Conservation (phyloP, 805 yeast species). For the Monosporozyma yasuniensis region DNA sequence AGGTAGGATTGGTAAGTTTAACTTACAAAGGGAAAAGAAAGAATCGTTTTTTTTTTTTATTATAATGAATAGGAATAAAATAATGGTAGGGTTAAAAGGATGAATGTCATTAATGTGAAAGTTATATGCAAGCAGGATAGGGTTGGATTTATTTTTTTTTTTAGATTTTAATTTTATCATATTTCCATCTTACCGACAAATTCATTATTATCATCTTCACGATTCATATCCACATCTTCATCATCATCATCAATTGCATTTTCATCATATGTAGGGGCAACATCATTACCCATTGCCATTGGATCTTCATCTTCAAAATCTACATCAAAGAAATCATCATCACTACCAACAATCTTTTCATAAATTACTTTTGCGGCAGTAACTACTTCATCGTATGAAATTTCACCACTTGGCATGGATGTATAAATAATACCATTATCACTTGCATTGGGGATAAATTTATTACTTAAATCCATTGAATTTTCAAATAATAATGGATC, state of each 20-base stretch:
- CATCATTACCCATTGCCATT: neutral
- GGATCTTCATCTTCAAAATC: slow-evolving; percentile 95
- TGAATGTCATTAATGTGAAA: too few species aligned
- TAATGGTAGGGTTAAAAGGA: neutral
- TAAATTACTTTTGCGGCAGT: slow-evolving; percentile 72
- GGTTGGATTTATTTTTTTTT: too few species aligned
- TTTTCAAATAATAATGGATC: slow-evolving; percentile 31
- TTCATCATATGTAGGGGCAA: slow-evolving; percentile 9
- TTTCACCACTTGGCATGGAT: slow-evolving; percentile 71
- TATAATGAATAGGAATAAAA: too few species aligned
- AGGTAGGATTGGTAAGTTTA: neutral
- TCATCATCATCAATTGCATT: slow-evolving; percentile 26
- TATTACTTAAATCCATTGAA: slow-evolving; percentile 4
- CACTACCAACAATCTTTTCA: slow-evolving; percentile 76
- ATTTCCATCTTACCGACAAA: slow-evolving; percentile 35
- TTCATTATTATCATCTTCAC: slow-evolving; percentile 27
- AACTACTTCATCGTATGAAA: slow-evolving; percentile 85
- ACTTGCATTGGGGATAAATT: slow-evolving; percentile 32
- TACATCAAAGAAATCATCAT: slow-evolving; percentile 91
- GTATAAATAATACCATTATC: slow-evolving; percentile 43
- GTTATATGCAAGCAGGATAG: too few species aligned
- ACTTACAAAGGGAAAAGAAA: too few species aligned
- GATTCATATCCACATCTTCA: slow-evolving; percentile 22
- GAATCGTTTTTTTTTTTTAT: too few species aligned
- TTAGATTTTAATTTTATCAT: slow-evolving; percentile 12